Evolutionary conservation across 2,329 filamentous ascomycete genomes (phyloP).

Genomic region (Aspergillus quadrilineatus): DNA sequence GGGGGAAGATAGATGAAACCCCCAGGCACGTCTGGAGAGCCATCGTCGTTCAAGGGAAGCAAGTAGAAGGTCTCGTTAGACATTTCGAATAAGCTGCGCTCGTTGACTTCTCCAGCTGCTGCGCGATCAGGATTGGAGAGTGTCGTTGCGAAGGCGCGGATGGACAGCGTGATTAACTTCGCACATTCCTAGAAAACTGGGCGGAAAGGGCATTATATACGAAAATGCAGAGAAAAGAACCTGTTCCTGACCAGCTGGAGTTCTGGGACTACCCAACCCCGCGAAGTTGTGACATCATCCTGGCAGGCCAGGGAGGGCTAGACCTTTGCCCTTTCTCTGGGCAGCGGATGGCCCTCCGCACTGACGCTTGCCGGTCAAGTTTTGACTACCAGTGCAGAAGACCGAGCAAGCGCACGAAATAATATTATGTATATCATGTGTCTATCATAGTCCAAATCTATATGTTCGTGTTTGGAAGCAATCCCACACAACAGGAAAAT

Average conservation of each 20-base stretch:
- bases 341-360: constrained; percentile 5
- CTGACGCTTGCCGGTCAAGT: not conserved
- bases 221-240: constrained; percentile 8
- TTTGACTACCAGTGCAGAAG: constrained; percentile 1
- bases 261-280: constrained; percentile 14
- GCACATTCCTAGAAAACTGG: not conserved
- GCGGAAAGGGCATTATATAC: not conserved
- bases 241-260: constrained; percentile 18
- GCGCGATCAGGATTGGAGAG: not conserved
- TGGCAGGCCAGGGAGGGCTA: not conserved
- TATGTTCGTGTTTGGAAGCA: constrained; percentile 16
- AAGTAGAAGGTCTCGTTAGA: constrained; percentile 56
- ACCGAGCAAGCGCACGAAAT: not conserved
- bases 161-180: not conserved
- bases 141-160: not conserved
- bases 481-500: constrained; percentile 10
- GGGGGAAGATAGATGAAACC: constrained; percentile 91
- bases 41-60: constrained; percentile 86
- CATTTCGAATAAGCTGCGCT: not conserved
- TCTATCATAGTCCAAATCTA: constrained; percentile 16
- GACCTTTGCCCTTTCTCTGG: not conserved
- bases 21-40: constrained; percentile 83
- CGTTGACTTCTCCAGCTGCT: not conserved
- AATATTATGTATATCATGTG: not conserved
- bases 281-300: constrained; percentile 24